Base-by-base conservation (phyloP, 176 grass and related monocot genomes). In the Thinopyrum elongatum region DNA sequence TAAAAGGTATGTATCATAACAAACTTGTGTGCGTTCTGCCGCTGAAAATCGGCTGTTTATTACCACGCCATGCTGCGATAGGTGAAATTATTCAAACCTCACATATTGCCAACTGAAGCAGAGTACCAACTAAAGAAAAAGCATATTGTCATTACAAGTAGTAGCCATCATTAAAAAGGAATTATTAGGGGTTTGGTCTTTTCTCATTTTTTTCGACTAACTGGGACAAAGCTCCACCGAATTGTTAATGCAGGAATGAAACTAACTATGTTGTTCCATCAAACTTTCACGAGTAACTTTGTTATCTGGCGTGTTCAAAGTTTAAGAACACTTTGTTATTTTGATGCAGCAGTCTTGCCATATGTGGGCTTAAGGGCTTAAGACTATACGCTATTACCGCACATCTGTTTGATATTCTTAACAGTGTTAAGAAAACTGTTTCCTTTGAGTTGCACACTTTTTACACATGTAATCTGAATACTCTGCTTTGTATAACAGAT, bases 401-500 rank as follows among this genome's bases (percentile, higher is more conserved):
- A n/a, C 10, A 62, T 62, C 33, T 64, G 19, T 69, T 17, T 49
- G 22, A 7, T 21, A 71, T 68, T 17, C 65, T 46, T 27, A 89
- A 74, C 41, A 3, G 77, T 25, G 59, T 10, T 78, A 8, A 29
- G 0, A 1, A 30, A 67, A 31, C 3, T 67, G 14, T 59, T 21
- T 14, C 3, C 2, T 68, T 53, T 69, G 27, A 69, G 21, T 34
- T 35, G 7, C 1, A 42, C n/a, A 70, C 64, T 35, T 38, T 55
- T 74, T 70, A 10, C 10, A 51, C 59, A 5, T 0, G 13, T 79
- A 22, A 63, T 28, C 59, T 64, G 36, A 46, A 28, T 63, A 70
- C 19, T 67, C 14, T 82, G 14, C 62, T 89, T 89, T 89, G 42
- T 57, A 41, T 27, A 81, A 86, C 89, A 98, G 93, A 69, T 94